phyloP scores from a whole-genome alignment of 345 rosid species.

The Linum trigynum region DNA sequence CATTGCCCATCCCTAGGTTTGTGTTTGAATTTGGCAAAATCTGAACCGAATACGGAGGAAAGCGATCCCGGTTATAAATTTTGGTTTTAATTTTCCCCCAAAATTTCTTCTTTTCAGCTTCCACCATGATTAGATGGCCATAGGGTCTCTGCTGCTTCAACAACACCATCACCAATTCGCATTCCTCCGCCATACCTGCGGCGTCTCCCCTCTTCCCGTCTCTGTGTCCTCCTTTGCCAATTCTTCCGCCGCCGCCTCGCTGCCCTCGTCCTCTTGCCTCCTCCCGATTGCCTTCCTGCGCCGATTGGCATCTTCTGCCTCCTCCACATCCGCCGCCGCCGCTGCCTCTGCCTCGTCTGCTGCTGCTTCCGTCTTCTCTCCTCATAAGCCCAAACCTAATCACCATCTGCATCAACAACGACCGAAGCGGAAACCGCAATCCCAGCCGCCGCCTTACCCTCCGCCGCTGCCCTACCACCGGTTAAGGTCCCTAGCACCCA shows the following conservation, averaged over 20 bases:
- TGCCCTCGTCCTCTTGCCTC: background rate
- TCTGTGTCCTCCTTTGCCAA: too few relatives aligned
- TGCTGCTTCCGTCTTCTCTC: too few relatives aligned
- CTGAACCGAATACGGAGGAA: background rate
- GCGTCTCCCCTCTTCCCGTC: too few relatives aligned
- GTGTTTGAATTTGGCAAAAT: too few relatives aligned
- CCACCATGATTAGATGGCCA: conserved; percentile 48
- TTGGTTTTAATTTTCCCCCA: too few relatives aligned
- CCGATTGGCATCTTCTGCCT: conserved; percentile 15
- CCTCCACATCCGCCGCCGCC: background rate
- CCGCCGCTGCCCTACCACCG: conserved; percentile 12
- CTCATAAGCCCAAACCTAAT: too few relatives aligned
- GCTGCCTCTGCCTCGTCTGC: background rate
- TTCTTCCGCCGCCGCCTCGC: too few relatives aligned
- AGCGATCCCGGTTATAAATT: background rate
- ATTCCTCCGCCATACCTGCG: conserved; percentile 10
- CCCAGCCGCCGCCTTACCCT: conserved; percentile 8
- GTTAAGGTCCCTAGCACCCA: conserved; percentile 14
- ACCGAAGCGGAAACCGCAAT: conserved; percentile 4
- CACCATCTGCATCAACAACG: conserved; percentile 19
- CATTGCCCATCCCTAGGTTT: too few relatives aligned
- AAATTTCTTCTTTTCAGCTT: background rate
- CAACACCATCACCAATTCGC: conserved; percentile 4
- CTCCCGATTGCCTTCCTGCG: background rate
- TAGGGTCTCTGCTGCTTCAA: conserved; percentile 36